Base-by-base conservation (phyloP, 2,329 filamentous ascomycete genomes). In the Chrysosporium queenslandicum region DNA sequence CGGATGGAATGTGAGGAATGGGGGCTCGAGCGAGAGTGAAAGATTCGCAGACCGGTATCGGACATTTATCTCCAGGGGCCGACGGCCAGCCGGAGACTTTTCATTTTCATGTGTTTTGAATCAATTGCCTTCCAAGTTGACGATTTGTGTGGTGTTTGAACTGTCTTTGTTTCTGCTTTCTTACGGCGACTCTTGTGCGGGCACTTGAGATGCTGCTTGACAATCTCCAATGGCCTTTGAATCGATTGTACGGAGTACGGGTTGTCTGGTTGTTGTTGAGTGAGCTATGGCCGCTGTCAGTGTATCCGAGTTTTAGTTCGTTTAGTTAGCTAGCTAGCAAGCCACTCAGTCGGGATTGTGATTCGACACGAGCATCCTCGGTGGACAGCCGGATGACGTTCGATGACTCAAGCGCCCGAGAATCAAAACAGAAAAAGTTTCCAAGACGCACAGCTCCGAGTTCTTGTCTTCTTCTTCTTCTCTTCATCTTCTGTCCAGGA, bases 21-120 rank as follows among this genome's bases (percentile, higher is more conserved):
- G 25, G 18, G 16, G 23, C 25, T n/a, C 32, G 7, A 20, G 20
- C 4, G 21, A 14, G 3, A 3, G 12, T 34, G 32, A 41, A 20
- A 4, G 12, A 36, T 36, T 41, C 23, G 16, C 46, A 41, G 4
- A 4, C 49, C 49, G 49, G 41, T 51, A 51, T 51, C 49, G 49
- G 49, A 51, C 14, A 23, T 30, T 27, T 36, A 41, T 2, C 11
- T 46, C 2, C 18, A 30, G 16, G 12, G 12, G 8, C 29, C 18
- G 18, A 23, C 8, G 18, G 25, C n/a, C 27, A 20, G 42, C 25
- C 25, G 25, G 27, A 32, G 30, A 36, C 30, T 46, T 46, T 34
- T 32, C 12, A 20, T 12, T 4, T 29, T 42, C 11, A 40, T 20
- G 16, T 23, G 2, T 3, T 27, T 43, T 43, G 39, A 23, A 3